phyloP scores from a whole-genome alignment of 768 basidiomycete genomes.

The Termitomyces sp. region DNA sequence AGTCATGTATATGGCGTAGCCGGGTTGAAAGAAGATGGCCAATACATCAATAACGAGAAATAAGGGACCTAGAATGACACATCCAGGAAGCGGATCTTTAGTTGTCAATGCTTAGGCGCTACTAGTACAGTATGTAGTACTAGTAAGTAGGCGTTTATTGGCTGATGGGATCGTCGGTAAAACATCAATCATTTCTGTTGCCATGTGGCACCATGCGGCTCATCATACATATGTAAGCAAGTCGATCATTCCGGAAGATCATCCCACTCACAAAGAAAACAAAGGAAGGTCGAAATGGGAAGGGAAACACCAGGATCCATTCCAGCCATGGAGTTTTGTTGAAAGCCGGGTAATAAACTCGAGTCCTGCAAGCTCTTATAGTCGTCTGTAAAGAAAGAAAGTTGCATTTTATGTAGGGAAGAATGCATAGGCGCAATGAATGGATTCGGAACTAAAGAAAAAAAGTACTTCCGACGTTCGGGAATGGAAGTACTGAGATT shows the following conservation, averaged over 20 bases:
- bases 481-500: neutral
- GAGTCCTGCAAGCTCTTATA: neutral
- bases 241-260: neutral
- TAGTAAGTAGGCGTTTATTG: no score
- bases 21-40: neutral
- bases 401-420: neutral
- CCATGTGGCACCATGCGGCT: neutral
- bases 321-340: neutral
- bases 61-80: no score
- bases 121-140: no score
- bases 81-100: neutral
- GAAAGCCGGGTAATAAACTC: neutral
- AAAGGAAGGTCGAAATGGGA: neutral
- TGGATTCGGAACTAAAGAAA: neutral
- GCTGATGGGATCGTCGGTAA: neutral
- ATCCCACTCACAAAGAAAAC: neutral
- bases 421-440: neutral
- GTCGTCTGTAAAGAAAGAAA: neutral
- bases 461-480: neutral
- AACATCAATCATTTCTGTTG: neutral
- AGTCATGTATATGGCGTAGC: no score
- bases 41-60: no score
- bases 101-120: neutral
- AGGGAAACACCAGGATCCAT: neutral
- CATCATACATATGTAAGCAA: neutral